These are phyloP conservation scores for Aspergillus sergii DNA, from an alignment of 2,329 filamentous ascomycete species.

Conservation along the genomic window DNA sequence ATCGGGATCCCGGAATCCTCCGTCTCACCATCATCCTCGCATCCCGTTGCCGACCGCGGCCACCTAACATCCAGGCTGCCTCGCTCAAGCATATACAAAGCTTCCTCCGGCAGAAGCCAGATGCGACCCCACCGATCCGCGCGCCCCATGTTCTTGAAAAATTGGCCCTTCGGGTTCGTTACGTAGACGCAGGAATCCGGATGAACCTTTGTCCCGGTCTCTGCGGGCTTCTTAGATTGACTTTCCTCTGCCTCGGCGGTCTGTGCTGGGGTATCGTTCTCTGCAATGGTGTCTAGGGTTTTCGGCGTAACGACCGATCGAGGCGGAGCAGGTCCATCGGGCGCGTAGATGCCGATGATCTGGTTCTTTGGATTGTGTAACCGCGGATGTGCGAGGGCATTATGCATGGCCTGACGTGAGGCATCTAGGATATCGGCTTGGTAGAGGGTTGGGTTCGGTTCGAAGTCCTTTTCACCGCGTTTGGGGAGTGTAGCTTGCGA, in stretches of 20 bases:
- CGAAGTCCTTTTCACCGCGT: conserved; percentile 96
- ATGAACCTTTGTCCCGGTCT: conserved; percentile 19
- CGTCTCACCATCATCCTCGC: conserved; percentile 39
- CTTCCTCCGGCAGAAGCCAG: conserved; percentile 91
- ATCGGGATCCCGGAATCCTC: conserved; percentile 73
- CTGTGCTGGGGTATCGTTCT: conserved; percentile 13
- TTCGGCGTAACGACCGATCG: conserved; percentile 4
- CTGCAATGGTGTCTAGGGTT: conserved; percentile 20
- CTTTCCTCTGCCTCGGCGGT: conserved; percentile 15
- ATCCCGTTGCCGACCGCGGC: conserved; percentile 54
- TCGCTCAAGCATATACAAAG: conserved; percentile 83
- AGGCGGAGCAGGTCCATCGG: conserved; percentile 49
- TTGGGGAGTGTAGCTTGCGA: conserved; percentile 66
- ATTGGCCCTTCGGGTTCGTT: conserved; percentile 70
- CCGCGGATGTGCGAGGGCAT: conserved; percentile 76
- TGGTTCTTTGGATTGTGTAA: conserved; percentile 70
- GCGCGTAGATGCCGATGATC: conserved; percentile 73
- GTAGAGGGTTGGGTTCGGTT: conserved; percentile 82
- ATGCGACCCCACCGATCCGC: conserved; percentile 65
- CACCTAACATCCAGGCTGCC: conserved; percentile 87
- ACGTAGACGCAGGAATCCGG: conserved; percentile 60
- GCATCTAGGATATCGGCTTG: conserved; percentile 78
- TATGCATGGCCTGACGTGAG: conserved; percentile 85
- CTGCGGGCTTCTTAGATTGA: conserved; percentile 13
- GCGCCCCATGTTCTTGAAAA: conserved; percentile 75